Percentiles rank a stretch among this genome's conserved stretches.
phyloP scores from a whole-genome alignment of 2,329 filamentous ascomycete species.

The Scedosporium boydii region DNA sequence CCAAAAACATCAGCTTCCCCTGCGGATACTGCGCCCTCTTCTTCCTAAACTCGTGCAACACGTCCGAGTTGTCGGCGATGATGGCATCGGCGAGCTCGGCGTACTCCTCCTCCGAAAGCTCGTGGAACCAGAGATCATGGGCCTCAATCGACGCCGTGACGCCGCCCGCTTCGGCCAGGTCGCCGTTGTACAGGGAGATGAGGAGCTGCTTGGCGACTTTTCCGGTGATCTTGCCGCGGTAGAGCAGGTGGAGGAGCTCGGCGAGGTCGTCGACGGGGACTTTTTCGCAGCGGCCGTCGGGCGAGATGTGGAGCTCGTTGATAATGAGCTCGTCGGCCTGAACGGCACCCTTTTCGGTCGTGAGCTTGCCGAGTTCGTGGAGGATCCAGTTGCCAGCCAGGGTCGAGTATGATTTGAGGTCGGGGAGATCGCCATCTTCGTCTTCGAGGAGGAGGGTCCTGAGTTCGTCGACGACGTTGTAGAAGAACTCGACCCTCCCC shows the following conservation, averaged over 20 bases:
- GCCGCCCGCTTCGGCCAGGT: slow-evolving; percentile 25
- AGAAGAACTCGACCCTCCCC: slow-evolving; percentile 72
- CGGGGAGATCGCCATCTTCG: slow-evolving; percentile 14
- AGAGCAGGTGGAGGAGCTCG: slow-evolving; percentile 39
- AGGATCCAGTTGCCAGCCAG: slow-evolving; percentile 59
- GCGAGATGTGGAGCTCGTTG: slow-evolving; percentile 35
- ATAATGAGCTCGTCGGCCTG: slow-evolving; percentile 41
- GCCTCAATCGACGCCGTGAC: slow-evolving; percentile 34
- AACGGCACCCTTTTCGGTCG: slow-evolving; percentile 38
- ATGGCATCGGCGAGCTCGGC: slow-evolving; percentile 32
- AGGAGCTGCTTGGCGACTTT: slow-evolving; percentile 50
- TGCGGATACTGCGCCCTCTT: slow-evolving; percentile 36
- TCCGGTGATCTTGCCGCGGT: slow-evolving; percentile 40
- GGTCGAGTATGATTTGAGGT: slow-evolving; percentile 28
- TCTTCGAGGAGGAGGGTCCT: slow-evolving; percentile 15
- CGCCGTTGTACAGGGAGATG: slow-evolving; percentile 39
- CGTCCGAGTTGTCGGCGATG: slow-evolving; percentile 34
- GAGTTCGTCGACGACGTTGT: slow-evolving; percentile 49
- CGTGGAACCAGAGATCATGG: slow-evolving; percentile 44
- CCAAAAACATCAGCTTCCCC: slow-evolving; percentile 51
- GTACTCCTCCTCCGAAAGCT: slow-evolving; percentile 40
- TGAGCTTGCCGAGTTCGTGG: slow-evolving; percentile 64
- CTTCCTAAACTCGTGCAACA: slow-evolving; percentile 34
- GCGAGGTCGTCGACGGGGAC: slow-evolving; percentile 38
- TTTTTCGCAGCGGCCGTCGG: slow-evolving; percentile 35